Conservation (phyloP, 2,329 filamentous ascomycete genomes). For the Claviceps sp. region DNA sequence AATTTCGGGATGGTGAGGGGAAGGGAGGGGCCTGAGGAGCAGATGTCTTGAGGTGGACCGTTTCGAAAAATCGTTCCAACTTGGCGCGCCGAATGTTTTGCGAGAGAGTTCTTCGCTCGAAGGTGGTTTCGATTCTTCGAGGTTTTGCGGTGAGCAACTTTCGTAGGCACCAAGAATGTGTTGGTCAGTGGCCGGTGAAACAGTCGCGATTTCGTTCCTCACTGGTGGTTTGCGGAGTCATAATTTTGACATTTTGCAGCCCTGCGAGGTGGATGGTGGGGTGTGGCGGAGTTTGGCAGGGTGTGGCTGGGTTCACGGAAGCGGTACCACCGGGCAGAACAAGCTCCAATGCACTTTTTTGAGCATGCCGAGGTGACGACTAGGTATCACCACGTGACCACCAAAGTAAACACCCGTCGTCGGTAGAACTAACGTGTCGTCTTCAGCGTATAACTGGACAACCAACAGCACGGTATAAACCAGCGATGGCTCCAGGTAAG, state of each 20-base stretch:
- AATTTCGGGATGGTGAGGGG: background rate
- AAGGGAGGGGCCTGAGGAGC: background rate
- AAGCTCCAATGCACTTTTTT: conserved; percentile 4
- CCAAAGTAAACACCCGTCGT: conserved; percentile 21
- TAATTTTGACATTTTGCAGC: conserved; percentile 29
- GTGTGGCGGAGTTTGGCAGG: conserved; percentile 28
- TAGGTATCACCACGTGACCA: conserved; percentile 23
- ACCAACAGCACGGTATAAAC: background rate
- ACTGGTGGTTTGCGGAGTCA: conserved; percentile 1
- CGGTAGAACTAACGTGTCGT: background rate
- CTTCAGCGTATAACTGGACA: background rate
- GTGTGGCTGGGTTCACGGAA: conserved; percentile 19
- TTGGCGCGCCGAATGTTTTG: background rate
- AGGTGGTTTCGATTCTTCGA: background rate
- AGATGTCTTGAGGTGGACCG: conserved; percentile 16
- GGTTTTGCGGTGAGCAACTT: background rate
- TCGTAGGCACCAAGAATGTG: background rate
- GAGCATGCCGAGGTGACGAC: background rate
- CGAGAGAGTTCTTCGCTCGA: background rate
- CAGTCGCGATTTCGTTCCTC: background rate
- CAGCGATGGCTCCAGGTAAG: conserved; percentile 29
- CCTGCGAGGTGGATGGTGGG: conserved; percentile 10
- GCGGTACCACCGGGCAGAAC: conserved; percentile 21
- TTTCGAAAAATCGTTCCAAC: conserved; percentile 8
- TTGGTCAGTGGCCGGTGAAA: background rate